phyloP scores from a whole-genome alignment of 129 eudicot genomes.

The Centella asiatica region DNA sequence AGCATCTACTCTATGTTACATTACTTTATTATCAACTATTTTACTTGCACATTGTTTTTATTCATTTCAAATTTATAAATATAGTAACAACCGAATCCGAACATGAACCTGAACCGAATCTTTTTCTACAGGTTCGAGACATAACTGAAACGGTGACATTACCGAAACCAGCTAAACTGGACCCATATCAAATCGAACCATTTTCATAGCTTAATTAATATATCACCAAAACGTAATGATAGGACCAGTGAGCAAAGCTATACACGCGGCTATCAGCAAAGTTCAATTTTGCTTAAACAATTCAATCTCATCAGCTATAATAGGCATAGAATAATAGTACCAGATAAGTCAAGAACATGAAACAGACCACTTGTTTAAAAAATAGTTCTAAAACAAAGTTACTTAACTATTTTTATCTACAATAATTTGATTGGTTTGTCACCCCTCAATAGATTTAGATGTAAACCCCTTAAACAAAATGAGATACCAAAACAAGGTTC shows the following conservation, averaged over 20 bases:
- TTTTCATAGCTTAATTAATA: background rate
- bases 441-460: background rate
- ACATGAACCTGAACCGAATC: too few species aligned
- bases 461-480: background rate
- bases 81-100: too few species aligned
- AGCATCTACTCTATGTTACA: too few species aligned
- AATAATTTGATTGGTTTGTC: background rate
- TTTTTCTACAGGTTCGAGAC: too few species aligned
- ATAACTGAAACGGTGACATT: too few species aligned
- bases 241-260: background rate
- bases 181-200: too few species aligned
- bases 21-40: too few species aligned
- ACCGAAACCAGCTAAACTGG: too few species aligned
- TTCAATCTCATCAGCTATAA: background rate
- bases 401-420: background rate
- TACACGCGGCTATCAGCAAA: background rate
- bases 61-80: too few species aligned
- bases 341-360: background rate
- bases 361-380: background rate
- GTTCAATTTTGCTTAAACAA: background rate
- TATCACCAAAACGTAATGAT: background rate
- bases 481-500: background rate
- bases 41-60: too few species aligned
- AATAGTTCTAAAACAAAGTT: too few species aligned
- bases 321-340: background rate